Evolutionary conservation across 164 flowering plant genomes (phyloP).

Genomic region (Warburgia ugandensis): DNA sequence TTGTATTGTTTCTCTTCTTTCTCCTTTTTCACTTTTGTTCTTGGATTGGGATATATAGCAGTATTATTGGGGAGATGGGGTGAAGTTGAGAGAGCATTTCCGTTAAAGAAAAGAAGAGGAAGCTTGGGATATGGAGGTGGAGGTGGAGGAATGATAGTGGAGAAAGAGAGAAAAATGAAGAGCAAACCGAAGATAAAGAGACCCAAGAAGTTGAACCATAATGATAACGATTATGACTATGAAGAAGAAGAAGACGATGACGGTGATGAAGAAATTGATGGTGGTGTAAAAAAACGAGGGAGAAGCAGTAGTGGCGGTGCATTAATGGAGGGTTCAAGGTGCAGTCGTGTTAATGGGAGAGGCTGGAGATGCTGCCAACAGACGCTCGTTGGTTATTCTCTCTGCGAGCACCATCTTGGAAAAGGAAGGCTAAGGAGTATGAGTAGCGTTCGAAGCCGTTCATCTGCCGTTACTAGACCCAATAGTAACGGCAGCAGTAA

Average conservation of each 20-base stretch:
- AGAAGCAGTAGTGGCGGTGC: constrained; percentile 22
- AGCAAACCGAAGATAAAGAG: neutral
- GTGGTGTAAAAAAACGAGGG: constrained; percentile 16
- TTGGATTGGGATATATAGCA: neutral
- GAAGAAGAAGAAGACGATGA: constrained; percentile 2
- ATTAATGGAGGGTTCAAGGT: constrained; percentile 71
- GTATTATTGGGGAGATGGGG: constrained; percentile 25
- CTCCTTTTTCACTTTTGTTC: neutral
- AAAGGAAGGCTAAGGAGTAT: constrained; percentile 64
- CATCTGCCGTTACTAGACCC: neutral
- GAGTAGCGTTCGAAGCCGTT: constrained; percentile 27
- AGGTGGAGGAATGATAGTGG: constrained; percentile 1
- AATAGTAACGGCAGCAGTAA: neutral
- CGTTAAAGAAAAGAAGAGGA: constrained; percentile 48
- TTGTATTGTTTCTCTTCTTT: neutral
- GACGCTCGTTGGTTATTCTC: constrained; percentile 74
- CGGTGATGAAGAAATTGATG: neutral
- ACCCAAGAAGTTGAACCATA: neutral
- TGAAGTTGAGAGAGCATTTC: constrained; percentile 30
- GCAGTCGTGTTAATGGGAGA: constrained; percentile 79
- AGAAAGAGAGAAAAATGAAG: constrained; percentile 1
- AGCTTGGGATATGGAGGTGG: constrained; percentile 16
- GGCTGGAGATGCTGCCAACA: constrained; percentile 89
- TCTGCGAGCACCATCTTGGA: constrained; percentile 84
- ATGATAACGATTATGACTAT: neutral